phyloP scores from a whole-genome alignment of 805 yeast species.

The Cyberlindnera euphorbiiphila region DNA sequence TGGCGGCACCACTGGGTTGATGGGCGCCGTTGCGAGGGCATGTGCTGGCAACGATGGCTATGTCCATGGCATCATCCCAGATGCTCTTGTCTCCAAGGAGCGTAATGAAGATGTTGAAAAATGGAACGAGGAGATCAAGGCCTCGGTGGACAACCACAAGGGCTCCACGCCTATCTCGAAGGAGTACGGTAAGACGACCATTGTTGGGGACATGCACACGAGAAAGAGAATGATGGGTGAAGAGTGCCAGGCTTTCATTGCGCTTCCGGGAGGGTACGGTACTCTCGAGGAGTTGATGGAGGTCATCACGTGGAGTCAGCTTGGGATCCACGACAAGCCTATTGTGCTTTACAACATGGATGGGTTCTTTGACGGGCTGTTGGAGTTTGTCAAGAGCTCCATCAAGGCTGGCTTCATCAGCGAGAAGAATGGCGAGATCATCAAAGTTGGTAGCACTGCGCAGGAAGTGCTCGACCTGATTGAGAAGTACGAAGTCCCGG shows the following conservation, averaged over 20 bases:
- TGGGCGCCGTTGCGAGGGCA: slow-evolving; percentile 73
- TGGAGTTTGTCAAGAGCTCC: slow-evolving; percentile 57
- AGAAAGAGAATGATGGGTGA: slow-evolving; percentile 83
- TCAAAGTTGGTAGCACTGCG: slow-evolving; percentile 63
- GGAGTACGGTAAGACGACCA: slow-evolving; percentile 70
- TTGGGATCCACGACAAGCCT: slow-evolving; percentile 82
- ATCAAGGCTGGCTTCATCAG: slow-evolving; percentile 66
- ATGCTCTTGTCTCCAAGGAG: slow-evolving; percentile 72
- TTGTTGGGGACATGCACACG: slow-evolving; percentile 87
- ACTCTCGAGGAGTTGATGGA: slow-evolving; percentile 88
- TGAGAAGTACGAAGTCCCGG: slow-evolving; percentile 59
- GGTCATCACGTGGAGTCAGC: slow-evolving; percentile 86
- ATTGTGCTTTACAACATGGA: slow-evolving; percentile 71
- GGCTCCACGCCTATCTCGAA: slow-evolving; percentile 57
- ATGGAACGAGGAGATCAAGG: slow-evolving; percentile 45
- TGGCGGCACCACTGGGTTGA: slow-evolving; percentile 83
- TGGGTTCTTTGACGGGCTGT: slow-evolving; percentile 74
- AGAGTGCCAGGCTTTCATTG: slow-evolving; percentile 83
- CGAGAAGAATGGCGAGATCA: slow-evolving; percentile 59
- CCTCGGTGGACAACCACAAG: slow-evolving; percentile 56
- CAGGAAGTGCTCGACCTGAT: slow-evolving; percentile 65
- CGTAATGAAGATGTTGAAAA: slow-evolving; percentile 42
- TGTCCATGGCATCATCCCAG: slow-evolving; percentile 86
- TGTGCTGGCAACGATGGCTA: slow-evolving; percentile 47
- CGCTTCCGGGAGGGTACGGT: slow-evolving; percentile 91